These are phyloP conservation scores for Brassica incana DNA, from an alignment of 345 rosid species.

Conservation along the genomic window DNA sequence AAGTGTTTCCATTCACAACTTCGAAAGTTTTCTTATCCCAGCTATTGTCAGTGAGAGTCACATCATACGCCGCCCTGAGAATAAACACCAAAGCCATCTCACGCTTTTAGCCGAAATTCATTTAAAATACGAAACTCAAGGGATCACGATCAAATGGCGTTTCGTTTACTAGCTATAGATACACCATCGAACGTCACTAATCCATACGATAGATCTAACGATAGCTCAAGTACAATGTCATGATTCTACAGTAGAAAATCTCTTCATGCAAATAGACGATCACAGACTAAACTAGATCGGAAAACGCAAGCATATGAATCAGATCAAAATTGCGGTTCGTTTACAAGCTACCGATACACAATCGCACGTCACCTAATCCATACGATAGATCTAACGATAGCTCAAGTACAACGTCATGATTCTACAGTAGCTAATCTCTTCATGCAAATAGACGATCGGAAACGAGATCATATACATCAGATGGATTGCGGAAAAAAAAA, in stretches of 20 bases:
- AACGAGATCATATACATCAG: constrained; percentile 2
- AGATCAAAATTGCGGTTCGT: constrained; percentile 16
- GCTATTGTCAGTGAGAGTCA: constrained; percentile 60
- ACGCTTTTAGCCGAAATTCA: not conserved
- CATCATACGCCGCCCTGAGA: constrained; percentile 82
- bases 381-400: constrained; percentile 21
- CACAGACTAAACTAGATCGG: constrained; percentile 12
- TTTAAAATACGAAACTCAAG: not conserved
- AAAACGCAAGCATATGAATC: not conserved
- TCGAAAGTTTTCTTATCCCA: constrained; percentile 71
- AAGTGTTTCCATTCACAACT: constrained; percentile 67
- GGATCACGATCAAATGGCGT: constrained; percentile 19
- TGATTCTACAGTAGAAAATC: not conserved
- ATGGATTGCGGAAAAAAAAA: not conserved
- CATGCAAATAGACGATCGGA: constrained; percentile 30
- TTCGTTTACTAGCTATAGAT: not conserved
- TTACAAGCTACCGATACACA: not conserved
- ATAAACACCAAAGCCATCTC: not conserved
- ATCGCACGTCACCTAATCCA: not conserved
- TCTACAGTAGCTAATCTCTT: not conserved
- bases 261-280: constrained; percentile 12
- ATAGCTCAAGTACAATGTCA: not conserved
- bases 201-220: constrained; percentile 18
- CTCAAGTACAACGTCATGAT: constrained; percentile 5
- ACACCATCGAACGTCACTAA: not conserved